A percentile compares a stretch with the other conserved stretches of the same genome.
These are phyloP conservation scores for Aspergillus luchuensis DNA, from an alignment of 2,329 filamentous ascomycete genomes.

Conservation along the genomic window DNA sequence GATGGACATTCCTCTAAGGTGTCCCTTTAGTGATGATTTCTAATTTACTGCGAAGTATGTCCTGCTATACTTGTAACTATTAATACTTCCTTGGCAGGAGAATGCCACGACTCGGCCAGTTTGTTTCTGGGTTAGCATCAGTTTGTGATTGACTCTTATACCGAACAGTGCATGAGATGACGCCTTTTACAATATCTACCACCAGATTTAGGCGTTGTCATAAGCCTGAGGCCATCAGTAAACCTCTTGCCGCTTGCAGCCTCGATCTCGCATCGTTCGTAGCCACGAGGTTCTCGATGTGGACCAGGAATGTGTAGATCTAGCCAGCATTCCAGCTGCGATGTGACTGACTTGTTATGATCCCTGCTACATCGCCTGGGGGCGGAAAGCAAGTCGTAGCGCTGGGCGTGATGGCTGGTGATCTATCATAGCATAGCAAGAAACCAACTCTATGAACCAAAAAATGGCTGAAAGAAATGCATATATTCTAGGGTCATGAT, in stretches of 20 bases:
- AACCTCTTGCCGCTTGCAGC: not conserved
- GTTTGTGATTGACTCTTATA: too few relatives aligned
- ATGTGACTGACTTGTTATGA: slow-evolving; percentile 1
- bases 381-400: not conserved
- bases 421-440: too few relatives aligned
- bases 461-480: too few relatives aligned
- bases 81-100: not conserved
- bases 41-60: too few relatives aligned
- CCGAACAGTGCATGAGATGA: too few relatives aligned
- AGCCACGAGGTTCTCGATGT: not conserved
- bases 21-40: not conserved
- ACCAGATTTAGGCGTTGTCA: not conserved
- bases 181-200: too few relatives aligned
- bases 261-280: too few relatives aligned
- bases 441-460: too few relatives aligned
- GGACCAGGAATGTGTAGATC: not conserved
- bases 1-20: not conserved
- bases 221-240: not conserved
- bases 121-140: too few relatives aligned
- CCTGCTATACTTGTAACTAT: not conserved
- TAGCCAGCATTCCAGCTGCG: not conserved
- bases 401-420: too few relatives aligned
- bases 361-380: not conserved
- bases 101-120: not conserved
- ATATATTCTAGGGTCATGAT: too few relatives aligned